phyloP scores from a whole-genome alignment of 139 green algal species.

The Gonium pectorale region DNA sequence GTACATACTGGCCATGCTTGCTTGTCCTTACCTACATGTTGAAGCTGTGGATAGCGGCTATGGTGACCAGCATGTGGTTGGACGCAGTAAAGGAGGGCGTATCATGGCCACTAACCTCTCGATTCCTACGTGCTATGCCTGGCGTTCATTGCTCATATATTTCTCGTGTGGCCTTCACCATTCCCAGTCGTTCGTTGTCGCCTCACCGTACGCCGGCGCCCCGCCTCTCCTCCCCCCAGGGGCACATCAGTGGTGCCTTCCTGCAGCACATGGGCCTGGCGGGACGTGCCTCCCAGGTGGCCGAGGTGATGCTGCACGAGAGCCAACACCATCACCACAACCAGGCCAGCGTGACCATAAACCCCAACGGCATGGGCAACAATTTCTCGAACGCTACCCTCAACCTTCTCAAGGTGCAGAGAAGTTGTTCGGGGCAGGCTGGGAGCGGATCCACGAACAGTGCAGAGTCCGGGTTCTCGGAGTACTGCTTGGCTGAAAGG shows the following conservation, averaged over 20 bases:
- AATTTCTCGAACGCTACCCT: background rate
- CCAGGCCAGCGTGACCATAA: background rate
- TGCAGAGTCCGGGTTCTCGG: no score
- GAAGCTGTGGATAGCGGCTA: no score
- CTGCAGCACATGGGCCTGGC: conserved; percentile 43
- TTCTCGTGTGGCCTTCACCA: no score
- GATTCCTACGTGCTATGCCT: no score
- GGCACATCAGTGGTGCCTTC: conserved; percentile 10
- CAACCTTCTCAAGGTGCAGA: conserved; percentile 65
- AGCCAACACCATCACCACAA: background rate
- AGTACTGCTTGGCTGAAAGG: no score
- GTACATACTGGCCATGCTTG: background rate
- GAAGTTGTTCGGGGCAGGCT: background rate
- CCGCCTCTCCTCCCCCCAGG: background rate
- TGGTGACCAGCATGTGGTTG: no score
- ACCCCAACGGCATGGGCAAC: background rate
- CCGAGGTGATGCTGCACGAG: conserved; percentile 37
- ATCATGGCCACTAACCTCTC: no score
- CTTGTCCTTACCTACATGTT: no score
- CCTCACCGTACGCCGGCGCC: background rate
- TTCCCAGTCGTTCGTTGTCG: no score
- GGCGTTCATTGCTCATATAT: no score
- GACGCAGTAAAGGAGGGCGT: no score
- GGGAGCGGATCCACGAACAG: no score
- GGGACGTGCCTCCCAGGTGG: background rate